phyloP scores from a whole-genome alignment of 768 basidiomycete species.

The Chalciporus pseudorubinellus region DNA sequence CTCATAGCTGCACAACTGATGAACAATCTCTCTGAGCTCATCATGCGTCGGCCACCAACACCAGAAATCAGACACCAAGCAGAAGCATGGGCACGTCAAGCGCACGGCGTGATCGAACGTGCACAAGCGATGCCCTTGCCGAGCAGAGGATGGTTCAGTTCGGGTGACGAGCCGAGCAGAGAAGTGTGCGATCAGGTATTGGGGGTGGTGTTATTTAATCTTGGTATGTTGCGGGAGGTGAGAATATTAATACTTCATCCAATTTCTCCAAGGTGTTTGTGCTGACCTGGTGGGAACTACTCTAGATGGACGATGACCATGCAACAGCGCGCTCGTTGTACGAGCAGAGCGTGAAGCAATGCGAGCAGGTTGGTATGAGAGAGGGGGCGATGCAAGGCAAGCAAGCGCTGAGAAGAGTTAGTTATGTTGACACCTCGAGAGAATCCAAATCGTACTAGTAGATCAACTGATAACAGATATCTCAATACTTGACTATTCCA shows the following conservation, averaged over 20 bases:
- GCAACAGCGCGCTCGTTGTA: conserved; percentile 30
- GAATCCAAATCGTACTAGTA: neutral
- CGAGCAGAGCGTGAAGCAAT: conserved; percentile 32
- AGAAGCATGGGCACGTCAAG: conserved; percentile 61
- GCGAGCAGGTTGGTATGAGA: conserved; percentile 29
- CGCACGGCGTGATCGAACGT: conserved; percentile 34
- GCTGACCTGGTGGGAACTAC: neutral
- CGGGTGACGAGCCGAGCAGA: conserved; percentile 23
- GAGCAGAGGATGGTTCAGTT: conserved; percentile 19
- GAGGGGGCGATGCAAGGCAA: conserved; percentile 37
- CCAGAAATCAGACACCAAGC: conserved; percentile 42
- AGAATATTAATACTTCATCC: neutral
- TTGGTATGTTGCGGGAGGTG: conserved; percentile 53
- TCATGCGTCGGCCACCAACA: conserved; percentile 38
- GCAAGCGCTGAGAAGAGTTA: conserved; percentile 33
- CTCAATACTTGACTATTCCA: too few species aligned
- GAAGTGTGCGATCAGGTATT: conserved; percentile 53
- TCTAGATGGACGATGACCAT: conserved; percentile 35
- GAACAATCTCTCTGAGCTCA: conserved; percentile 46
- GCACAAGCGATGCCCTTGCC: conserved; percentile 19
- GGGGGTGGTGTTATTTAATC: conserved; percentile 59
- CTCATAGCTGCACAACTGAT: conserved; percentile 43
- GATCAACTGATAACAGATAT: too few species aligned
- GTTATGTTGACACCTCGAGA: neutral
- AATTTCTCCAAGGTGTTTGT: neutral